Conservation (phyloP, 495 filamentous ascomycete species). For the Endocarpon pusillum region DNA sequence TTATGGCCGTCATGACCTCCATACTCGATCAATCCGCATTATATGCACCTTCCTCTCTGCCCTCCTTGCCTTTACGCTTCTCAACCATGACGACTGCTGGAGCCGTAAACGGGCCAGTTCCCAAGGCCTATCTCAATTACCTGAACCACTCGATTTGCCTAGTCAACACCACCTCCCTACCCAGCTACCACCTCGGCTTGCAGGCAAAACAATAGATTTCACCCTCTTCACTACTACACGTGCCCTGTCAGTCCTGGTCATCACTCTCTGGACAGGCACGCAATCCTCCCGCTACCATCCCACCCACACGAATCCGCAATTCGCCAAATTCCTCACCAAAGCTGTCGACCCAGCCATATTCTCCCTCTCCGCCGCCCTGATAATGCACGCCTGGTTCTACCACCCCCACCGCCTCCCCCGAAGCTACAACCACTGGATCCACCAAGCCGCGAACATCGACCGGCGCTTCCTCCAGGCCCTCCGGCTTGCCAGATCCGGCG, state of each 20-base stretch:
- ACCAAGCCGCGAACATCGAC: constrained; percentile 63
- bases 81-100: too few species aligned
- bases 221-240: constrained; percentile 65
- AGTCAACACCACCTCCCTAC: constrained; percentile 8
- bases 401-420: constrained; percentile 46
- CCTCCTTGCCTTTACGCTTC: constrained; percentile 28
- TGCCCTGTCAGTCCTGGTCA: constrained; percentile 56
- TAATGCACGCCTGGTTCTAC: constrained; percentile 92
- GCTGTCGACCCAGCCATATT: constrained; percentile 58
- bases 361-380: constrained; percentile 52
- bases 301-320: constrained; percentile 1
- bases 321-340: constrained; percentile 23
- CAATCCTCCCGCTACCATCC: constrained; percentile 13
- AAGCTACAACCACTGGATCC: constrained; percentile 78
- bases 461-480: constrained; percentile 57
- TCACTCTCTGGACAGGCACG: constrained; percentile 43
- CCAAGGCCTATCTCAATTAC: constrained; percentile 9
- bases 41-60: constrained; percentile 26
- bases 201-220: constrained; percentile 71
- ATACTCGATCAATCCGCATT: constrained; percentile 7
- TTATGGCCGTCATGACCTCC: not conserved
- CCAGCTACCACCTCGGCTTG: constrained; percentile 22
- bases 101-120: constrained; percentile 14
- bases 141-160: not conserved
- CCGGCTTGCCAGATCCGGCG: constrained; percentile 42